phyloP scores from a whole-genome alignment of 768 basidiomycete species.

The Phlegmacium glaucopus region DNA sequence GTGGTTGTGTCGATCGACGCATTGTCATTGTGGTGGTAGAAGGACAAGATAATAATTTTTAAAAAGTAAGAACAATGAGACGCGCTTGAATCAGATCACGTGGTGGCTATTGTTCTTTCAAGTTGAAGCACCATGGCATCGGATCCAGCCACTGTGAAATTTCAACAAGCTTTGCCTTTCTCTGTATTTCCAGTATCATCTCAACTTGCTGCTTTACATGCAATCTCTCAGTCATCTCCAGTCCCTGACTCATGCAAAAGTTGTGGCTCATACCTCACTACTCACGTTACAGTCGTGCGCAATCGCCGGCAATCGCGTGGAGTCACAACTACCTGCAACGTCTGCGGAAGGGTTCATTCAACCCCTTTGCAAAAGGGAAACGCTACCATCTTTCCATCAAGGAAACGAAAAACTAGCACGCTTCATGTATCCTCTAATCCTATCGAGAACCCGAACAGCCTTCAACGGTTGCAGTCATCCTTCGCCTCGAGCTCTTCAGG shows the following conservation, averaged over 20 bases:
- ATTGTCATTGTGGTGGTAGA: slow-evolving; percentile 23
- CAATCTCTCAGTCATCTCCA: slow-evolving; percentile 31
- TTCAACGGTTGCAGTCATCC: not conserved
- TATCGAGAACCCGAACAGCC: not conserved
- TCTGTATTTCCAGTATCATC: slow-evolving; percentile 50
- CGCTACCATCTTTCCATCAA: slow-evolving; percentile 14
- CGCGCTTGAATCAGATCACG: slow-evolving; percentile 9
- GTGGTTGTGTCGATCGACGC: slow-evolving; percentile 28
- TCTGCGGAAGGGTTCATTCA: slow-evolving; percentile 25
- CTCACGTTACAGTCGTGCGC: slow-evolving; percentile 34
- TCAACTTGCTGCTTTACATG: slow-evolving; percentile 61
- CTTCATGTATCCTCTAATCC: not conserved
- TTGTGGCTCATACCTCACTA: slow-evolving; percentile 51
- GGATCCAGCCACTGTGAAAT: slow-evolving; percentile 37
- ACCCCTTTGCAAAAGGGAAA: slow-evolving; percentile 15
- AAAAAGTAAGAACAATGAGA: too few relatives aligned
- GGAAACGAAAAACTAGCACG: slow-evolving; percentile 1
- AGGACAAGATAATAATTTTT: slow-evolving; percentile 2
- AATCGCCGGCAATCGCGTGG: slow-evolving; percentile 14
- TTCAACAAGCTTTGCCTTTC: slow-evolving; percentile 46
- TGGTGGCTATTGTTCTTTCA: slow-evolving; percentile 4
- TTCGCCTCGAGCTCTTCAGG: too few relatives aligned
- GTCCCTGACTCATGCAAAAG: slow-evolving; percentile 36
- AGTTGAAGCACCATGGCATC: slow-evolving; percentile 16
- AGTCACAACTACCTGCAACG: slow-evolving; percentile 22